These are phyloP conservation scores for Penicillium sp. DNA, from an alignment of 2,329 filamentous ascomycete species.

Conservation along the genomic window DNA sequence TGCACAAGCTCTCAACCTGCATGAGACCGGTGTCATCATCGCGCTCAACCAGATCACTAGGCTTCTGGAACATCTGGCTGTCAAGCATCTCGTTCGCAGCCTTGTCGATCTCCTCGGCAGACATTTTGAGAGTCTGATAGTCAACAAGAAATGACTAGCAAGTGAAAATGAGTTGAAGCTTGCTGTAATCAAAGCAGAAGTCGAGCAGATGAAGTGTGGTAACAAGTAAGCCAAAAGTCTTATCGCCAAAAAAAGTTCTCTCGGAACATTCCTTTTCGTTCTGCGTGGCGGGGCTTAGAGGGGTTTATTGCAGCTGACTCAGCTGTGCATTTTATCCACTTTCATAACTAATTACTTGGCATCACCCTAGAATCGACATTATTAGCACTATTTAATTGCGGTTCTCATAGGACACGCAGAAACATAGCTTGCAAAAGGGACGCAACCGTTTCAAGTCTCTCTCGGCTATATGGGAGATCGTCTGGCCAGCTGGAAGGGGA, in stretches of 20 bases:
- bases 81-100: constrained; percentile 6
- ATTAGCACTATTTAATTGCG: background rate
- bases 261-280: constrained; percentile 31
- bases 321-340: background rate
- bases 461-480: too few relatives aligned
- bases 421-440: too few relatives aligned
- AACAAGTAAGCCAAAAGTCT: constrained; percentile 5
- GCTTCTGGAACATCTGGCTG: constrained; percentile 35
- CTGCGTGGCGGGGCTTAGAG: constrained; percentile 23
- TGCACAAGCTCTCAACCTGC: constrained; percentile 66
- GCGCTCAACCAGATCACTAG: constrained; percentile 36
- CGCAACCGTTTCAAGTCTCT: too few relatives aligned
- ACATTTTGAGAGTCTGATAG: constrained; percentile 23
- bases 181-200: background rate
- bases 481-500: too few relatives aligned
- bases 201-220: background rate
- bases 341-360: background rate
- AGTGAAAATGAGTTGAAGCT: background rate
- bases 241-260: constrained; percentile 19
- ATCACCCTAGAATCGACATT: background rate
- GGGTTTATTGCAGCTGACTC: constrained; percentile 17
- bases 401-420: background rate
- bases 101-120: constrained; percentile 19
- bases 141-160: background rate
- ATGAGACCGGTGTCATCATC: constrained; percentile 43